phyloP scores from a whole-genome alignment of 441 rosid genomes.

The Erysimum cheiri region DNA sequence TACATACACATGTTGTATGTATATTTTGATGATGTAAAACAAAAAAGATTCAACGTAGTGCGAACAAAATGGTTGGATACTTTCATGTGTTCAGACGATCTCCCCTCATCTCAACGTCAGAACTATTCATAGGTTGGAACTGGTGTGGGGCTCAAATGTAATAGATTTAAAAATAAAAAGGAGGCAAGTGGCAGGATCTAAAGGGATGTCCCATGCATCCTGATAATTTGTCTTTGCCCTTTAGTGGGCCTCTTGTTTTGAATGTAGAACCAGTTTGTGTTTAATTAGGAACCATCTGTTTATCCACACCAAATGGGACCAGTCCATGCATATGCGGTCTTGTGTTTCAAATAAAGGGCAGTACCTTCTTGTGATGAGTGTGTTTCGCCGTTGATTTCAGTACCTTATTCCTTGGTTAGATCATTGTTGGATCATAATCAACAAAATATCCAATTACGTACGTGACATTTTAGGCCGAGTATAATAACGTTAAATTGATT shows the following conservation, averaged over 20 bases:
- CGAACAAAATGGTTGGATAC: constrained; percentile 13
- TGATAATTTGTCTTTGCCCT: neutral
- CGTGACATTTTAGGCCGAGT: too few relatives aligned
- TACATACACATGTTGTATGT: constrained; percentile 5
- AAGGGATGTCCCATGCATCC: neutral
- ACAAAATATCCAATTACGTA: too few relatives aligned
- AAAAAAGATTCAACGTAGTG: constrained; percentile 12
- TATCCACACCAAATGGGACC: neutral
- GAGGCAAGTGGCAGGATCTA: neutral
- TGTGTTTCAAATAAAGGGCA: neutral
- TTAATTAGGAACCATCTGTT: too few relatives aligned
- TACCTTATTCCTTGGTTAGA: too few relatives aligned
- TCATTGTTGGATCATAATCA: too few relatives aligned
- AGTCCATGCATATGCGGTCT: neutral
- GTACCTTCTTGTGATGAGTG: too few relatives aligned
- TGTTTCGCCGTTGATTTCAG: too few relatives aligned
- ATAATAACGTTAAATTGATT: too few relatives aligned
- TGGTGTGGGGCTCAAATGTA: neutral
- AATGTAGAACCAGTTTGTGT: neutral
- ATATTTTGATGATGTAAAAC: neutral
- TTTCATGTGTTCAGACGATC: neutral
- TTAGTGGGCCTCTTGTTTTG: neutral
- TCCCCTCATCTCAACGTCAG: neutral
- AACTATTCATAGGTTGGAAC: constrained; percentile 1
- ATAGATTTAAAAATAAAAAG: neutral